Percentiles rank a stretch among this genome's conserved stretches.
Conservation (phyloP, 2,329 filamentous ascomycete species). For the Coniochaeta ligniaria region DNA sequence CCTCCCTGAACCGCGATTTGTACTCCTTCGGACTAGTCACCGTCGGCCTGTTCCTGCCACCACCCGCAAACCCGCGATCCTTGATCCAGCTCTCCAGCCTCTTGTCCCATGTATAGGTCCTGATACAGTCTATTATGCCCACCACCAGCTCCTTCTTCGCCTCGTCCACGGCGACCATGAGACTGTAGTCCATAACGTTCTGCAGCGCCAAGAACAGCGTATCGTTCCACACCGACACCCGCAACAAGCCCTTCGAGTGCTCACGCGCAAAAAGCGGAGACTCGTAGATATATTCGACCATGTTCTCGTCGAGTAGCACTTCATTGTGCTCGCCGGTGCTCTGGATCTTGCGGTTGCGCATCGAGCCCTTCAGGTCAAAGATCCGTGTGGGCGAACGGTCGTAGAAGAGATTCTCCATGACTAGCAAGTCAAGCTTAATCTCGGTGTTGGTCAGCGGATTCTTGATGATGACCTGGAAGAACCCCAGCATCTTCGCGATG, state of each 20-base stretch:
- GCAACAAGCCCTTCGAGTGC: slow-evolving; percentile 88
- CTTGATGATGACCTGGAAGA: slow-evolving; percentile 96
- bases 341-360: slow-evolving; percentile 97
- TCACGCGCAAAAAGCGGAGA: slow-evolving; percentile 91
- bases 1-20: slow-evolving; percentile 89
- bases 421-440: slow-evolving; percentile 85
- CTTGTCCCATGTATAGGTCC: slow-evolving; percentile 99
- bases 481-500: slow-evolving; percentile 98
- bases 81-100: slow-evolving; percentile 99
- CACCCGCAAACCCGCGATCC: slow-evolving; percentile 76
- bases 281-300: slow-evolving; percentile 98
- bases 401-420: slow-evolving; percentile 99
- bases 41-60: slow-evolving; percentile 76
- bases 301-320: slow-evolving; percentile 94
- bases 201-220: slow-evolving; percentile 90
- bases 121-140: slow-evolving; percentile 96
- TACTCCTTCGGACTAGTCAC: slow-evolving; percentile 98
- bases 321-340: slow-evolving; percentile 94
- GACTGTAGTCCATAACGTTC: slow-evolving; percentile 97
- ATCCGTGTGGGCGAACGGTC: slow-evolving; percentile 84
- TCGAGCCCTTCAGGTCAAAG: slow-evolving; percentile 94
- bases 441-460: slow-evolving; percentile 87
- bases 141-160: slow-evolving; percentile 84
- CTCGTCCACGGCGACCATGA: slow-evolving; percentile 98
- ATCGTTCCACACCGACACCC: slow-evolving; percentile 93